Percentiles rank a stretch among this genome's conserved stretches.
These are phyloP conservation scores for Jackrogersella minutella DNA, from an alignment of 495 filamentous ascomycete genomes.

Conservation along the genomic window DNA sequence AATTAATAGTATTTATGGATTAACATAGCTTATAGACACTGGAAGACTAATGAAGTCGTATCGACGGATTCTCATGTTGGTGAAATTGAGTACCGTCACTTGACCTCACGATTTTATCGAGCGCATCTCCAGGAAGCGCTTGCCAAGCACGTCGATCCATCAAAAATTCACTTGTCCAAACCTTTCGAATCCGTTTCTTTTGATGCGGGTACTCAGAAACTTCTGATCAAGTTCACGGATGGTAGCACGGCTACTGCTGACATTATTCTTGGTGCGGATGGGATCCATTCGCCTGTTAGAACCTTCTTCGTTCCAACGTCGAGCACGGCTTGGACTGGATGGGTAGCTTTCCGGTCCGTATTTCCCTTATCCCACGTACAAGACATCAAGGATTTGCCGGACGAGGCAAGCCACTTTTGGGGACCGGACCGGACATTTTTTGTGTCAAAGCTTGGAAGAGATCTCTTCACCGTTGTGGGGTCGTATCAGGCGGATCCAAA, in stretches of 20 bases:
- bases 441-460: conserved; percentile 53
- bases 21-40: conserved; percentile 37
- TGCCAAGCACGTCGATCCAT: conserved; percentile 49
- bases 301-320: conserved; percentile 53
- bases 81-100: conserved; percentile 52
- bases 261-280: conserved; percentile 48
- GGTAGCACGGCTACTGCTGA: conserved; percentile 40
- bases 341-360: conserved; percentile 56
- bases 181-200: conserved; percentile 27
- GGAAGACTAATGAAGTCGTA: conserved; percentile 55
- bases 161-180: conserved; percentile 42
- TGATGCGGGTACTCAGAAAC: conserved; percentile 11
- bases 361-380: conserved; percentile 53
- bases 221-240: conserved; percentile 42
- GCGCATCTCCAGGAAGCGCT: conserved; percentile 58
- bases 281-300: conserved; percentile 44
- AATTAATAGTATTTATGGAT: conserved; percentile 26
- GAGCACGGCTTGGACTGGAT: conserved; percentile 53
- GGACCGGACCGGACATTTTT: conserved; percentile 59
- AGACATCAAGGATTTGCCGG: conserved; percentile 50
- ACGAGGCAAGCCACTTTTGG: conserved; percentile 61
- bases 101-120: conserved; percentile 57
- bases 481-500: conserved; percentile 53
- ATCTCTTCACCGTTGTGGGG: conserved; percentile 57
- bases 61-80: conserved; percentile 49